Evolutionary conservation across 2,329 filamentous ascomycete species (phyloP).

Genomic region (Berkeleyomyces rouxiae): DNA sequence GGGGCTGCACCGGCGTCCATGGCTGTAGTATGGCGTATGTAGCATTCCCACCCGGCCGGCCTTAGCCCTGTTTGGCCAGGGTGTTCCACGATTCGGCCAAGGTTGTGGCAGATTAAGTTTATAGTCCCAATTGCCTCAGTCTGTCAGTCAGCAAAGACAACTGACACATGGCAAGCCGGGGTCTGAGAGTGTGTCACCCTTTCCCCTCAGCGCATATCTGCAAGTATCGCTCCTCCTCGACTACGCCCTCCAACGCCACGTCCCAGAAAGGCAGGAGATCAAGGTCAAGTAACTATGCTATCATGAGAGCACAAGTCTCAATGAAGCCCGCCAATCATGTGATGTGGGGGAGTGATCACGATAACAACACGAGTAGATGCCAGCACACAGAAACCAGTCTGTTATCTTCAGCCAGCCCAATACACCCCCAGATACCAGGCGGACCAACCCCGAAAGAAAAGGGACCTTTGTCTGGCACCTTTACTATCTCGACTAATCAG

Average conservation of each 20-base stretch:
- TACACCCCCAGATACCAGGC: not conserved
- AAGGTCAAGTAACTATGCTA: not conserved
- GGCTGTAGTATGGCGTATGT: not conserved
- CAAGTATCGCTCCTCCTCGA: not conserved
- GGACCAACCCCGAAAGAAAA: not conserved
- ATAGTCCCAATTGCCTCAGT: no score
- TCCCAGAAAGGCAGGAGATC: slow-evolving; percentile 13
- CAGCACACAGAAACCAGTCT: not conserved
- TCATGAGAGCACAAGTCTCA: no score
- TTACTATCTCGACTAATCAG: not conserved
- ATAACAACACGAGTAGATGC: not conserved
- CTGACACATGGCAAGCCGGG: not conserved
- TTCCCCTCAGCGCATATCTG: not conserved
- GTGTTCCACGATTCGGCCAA: not conserved
- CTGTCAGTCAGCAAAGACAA: not conserved
- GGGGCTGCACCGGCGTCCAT: not conserved
- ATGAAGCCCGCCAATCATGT: not conserved
- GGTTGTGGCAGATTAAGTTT: no score
- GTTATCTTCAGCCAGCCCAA: not conserved
- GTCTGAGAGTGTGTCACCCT: not conserved
- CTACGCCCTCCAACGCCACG: not conserved
- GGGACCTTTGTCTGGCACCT: not conserved
- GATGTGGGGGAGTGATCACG: not conserved
- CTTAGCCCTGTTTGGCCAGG: no score
- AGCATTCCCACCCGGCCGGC: not conserved